Base-by-base conservation (phyloP, 495 filamentous ascomycete genomes). In the Glarea lozoyensis region DNA sequence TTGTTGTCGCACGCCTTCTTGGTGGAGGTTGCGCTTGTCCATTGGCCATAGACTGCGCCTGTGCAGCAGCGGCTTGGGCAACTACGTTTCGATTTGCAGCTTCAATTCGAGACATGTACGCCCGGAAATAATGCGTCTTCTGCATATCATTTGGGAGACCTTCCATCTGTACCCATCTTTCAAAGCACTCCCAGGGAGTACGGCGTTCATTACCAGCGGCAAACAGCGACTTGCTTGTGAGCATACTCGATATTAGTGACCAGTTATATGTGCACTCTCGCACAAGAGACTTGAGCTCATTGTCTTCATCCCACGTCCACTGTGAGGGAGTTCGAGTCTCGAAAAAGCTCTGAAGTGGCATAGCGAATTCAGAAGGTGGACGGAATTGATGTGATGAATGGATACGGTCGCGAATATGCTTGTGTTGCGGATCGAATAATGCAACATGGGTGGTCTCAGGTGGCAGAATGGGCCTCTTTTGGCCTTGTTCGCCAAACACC, bases 101-200 rank as follows among this genome's bases (percentile, higher is more conserved):
- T 49, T 94, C 86, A 36, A 95, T 78, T 31, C 88, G 71, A 44
- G 71, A 70, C 50, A 86, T 82, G 55, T 90, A 94, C 9, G 84
- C 75, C 55, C 85, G 76, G 70, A 95, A 97, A 58, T 95, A 97
- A 27, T 82, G 83, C 3, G 84, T 93, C 63, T 94, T 93, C 18
- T 77, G 78, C 84, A 96, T 92, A 42, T 98, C 92, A 29, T 76
- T 76, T 13, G 88, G 88, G 25, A 94, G 63, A 4, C 87, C 87
- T 64, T 96, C 92, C 9, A 97, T 65, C 42, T 81, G 77, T 12
- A 94, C 78, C 88, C 90, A 97, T 27, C 93, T 79, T 58, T 98
- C 92, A 54, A 97, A 98, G 56, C 92, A 98, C 64, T 98, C 92
- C 92, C 92, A 98, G 4, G 92, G 89, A 2, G 93, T 97, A 37